Base-by-base conservation (phyloP, 495 filamentous ascomycete species). In the Usnea hakonensis region DNA sequence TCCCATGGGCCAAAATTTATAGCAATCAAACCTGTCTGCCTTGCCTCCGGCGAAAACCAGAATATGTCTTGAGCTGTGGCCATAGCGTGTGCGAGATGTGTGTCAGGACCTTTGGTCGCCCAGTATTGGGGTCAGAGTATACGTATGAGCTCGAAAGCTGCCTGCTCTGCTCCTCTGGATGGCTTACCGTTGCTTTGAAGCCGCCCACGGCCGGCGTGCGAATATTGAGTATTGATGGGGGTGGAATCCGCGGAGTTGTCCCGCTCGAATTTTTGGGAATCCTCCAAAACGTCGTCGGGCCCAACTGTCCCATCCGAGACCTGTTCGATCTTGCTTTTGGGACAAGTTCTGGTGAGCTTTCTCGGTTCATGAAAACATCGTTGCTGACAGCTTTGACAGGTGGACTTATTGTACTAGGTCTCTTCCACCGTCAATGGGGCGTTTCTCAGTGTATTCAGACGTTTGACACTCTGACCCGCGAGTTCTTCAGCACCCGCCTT, bases 201-300 rank as follows among this genome's bases (percentile, higher is more conserved):
- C 32, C 44, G 4, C 37, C 28, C 2, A 55, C 23, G 17, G 41
- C 56, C 0, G 35, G 43, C 8, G 14, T 43, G 9, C 35, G 48
- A 21, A 44, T 64, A 37, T 37, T 64, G 7, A 64, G 43, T 33
- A 43, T 64, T 17, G 35, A 64, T 55, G 48, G 48, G 10, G 57
- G 32, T 23, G 48, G 44, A 37, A 53, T 60, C 7, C 13, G 48
- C 17, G 32, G 62, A 13, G 55, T 64, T 9, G 36, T 64, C 8
- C 14, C n/a, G 44, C 43, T 64, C 19, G 44, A 48, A 55, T 59
- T 64, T 26, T 26, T 64, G 35, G 14, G 33, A 17, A 30, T 53
- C 6, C 16, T 64, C 6, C 17, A 64, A 41, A 21, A 30, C 13
- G 17, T 23, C 19, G 28, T 64, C 10, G 46, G 44, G 30, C 36